Evolutionary conservation across 352 stramenopile species (phyloP).

Genomic region (Pythium apleroticum): DNA sequence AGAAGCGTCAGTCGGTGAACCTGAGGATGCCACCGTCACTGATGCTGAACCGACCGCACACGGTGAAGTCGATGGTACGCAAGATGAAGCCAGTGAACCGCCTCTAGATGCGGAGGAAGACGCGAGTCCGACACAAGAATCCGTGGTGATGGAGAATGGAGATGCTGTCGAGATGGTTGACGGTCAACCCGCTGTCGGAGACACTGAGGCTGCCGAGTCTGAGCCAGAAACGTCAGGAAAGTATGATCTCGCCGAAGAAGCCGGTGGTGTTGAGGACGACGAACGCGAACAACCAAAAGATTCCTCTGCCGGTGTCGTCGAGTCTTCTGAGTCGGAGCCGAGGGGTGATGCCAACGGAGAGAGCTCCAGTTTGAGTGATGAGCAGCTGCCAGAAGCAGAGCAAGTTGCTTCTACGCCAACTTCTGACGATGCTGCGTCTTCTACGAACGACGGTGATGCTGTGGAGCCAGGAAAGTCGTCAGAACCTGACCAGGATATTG

Average conservation of each 20-base stretch:
- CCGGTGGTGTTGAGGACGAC: neutral
- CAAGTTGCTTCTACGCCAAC: neutral
- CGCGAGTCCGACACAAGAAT: neutral
- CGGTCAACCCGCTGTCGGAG: neutral
- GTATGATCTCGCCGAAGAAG: neutral
- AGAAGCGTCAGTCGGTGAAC: neutral
- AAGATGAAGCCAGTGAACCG: neutral
- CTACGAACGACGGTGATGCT: neutral
- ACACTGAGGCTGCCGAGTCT: neutral
- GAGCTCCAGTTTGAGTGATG: neutral
- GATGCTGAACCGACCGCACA: neutral
- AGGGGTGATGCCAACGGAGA: neutral
- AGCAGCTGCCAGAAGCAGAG: neutral
- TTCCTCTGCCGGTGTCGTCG: neutral
- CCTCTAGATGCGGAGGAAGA: neutral
- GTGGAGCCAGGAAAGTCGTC: neutral
- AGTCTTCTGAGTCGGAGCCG: constrained; percentile 1
- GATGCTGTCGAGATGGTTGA: neutral
- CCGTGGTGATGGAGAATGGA: neutral
- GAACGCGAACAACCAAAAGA: neutral
- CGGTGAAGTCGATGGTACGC: neutral
- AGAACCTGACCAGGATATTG: neutral
- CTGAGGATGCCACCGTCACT: neutral
- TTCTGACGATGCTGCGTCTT: neutral
- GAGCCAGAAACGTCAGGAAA: neutral